These are phyloP conservation scores for Salix purpurea DNA, from an alignment of 345 rosid genomes.

Conservation along the genomic window DNA sequence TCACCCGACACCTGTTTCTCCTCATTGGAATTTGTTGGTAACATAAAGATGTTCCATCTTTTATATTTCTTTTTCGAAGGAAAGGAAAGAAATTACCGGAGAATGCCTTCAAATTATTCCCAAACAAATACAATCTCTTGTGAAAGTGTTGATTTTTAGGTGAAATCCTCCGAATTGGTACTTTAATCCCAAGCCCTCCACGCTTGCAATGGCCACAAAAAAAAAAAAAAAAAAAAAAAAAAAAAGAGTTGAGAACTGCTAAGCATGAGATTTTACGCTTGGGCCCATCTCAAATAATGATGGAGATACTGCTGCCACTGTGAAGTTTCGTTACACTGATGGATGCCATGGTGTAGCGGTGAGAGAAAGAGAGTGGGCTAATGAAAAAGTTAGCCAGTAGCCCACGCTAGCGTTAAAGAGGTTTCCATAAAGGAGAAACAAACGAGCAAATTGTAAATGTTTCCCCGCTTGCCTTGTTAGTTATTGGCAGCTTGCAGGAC, in stretches of 20 bases:
- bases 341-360: neutral
- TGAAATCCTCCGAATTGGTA: neutral
- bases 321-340: neutral
- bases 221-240: too few relatives aligned
- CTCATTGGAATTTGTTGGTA: neutral
- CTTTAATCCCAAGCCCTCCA: too few relatives aligned
- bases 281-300: neutral
- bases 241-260: neutral
- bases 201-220: too few relatives aligned
- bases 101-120: neutral
- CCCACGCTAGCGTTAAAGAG: neutral
- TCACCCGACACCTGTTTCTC: neutral
- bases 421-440: neutral
- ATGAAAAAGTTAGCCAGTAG: neutral
- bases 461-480: neutral
- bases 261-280: neutral
- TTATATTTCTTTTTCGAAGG: neutral
- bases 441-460: neutral
- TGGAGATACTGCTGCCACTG: neutral
- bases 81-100: neutral
- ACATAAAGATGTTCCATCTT: neutral
- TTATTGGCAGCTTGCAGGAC: neutral
- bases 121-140: neutral
- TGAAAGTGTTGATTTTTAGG: neutral
- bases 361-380: neutral